These are phyloP conservation scores for Talaromyces albobiverticillius DNA, from an alignment of 2,329 filamentous ascomycete genomes.

Conservation along the genomic window DNA sequence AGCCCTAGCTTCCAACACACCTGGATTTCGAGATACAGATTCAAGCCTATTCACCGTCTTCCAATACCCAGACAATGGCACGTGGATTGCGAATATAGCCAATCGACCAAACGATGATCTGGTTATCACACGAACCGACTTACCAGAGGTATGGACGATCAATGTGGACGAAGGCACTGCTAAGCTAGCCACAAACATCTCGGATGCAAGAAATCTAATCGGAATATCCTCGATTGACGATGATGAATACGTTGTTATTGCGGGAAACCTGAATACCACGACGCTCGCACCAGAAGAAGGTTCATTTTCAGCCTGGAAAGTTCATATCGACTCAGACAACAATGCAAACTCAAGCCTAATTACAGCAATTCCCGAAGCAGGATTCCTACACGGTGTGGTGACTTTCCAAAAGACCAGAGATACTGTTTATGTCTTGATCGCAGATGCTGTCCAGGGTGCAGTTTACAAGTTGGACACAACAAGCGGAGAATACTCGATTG, in stretches of 20 bases:
- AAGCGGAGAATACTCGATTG: constrained; percentile 15
- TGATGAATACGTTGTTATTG: constrained; percentile 19
- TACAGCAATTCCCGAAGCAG: constrained; percentile 15
- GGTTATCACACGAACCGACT: constrained; percentile 24
- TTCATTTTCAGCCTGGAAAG: constrained; percentile 19
- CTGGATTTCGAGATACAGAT: constrained; percentile 2
- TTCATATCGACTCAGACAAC: constrained; percentile 12
- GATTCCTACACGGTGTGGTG: constrained; percentile 18
- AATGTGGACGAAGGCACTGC: constrained; percentile 13
- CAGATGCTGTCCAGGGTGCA: constrained; percentile 16
- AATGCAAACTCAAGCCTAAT: constrained; percentile 9
- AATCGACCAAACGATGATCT: constrained; percentile 30
- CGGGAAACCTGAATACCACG: constrained; percentile 10
- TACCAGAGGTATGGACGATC: constrained; percentile 20
- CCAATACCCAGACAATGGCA: constrained; percentile 24
- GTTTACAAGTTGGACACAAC: constrained; percentile 18
- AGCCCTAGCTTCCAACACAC: constrained; percentile 11
- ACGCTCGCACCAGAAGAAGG: constrained; percentile 10
- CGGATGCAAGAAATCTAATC: constrained; percentile 12
- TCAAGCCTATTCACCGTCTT: constrained; percentile 14
- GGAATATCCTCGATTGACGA: constrained; percentile 17
- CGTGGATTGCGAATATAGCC: constrained; percentile 35
- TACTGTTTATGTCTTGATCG: constrained; percentile 15
- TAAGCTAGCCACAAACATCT: constrained; percentile 14
- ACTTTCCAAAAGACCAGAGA: constrained; percentile 14